These are phyloP conservation scores for Penicillium hesseltinei DNA, from an alignment of 2,329 filamentous ascomycete genomes.

Conservation along the genomic window DNA sequence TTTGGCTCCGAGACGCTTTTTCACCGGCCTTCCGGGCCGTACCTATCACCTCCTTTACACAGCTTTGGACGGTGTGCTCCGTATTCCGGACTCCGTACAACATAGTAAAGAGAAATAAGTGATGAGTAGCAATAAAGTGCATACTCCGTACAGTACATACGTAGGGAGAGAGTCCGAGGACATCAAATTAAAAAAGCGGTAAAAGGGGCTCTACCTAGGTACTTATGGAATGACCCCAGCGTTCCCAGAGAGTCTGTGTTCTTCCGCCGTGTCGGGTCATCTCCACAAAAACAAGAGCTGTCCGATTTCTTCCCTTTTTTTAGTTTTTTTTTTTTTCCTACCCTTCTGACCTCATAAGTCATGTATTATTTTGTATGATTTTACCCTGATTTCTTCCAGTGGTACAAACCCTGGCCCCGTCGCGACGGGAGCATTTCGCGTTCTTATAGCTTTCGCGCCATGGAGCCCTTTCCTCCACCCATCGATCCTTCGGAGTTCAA, in stretches of 20 bases:
- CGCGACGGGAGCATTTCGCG: conserved; percentile 7
- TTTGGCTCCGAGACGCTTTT: background rate
- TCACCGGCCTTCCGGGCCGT: conserved; percentile 1
- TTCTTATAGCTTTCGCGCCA: conserved; percentile 16
- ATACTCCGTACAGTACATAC: no score
- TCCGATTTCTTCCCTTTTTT: conserved; percentile 10
- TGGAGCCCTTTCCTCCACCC: conserved; percentile 20
- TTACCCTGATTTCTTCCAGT: conserved; percentile 17
- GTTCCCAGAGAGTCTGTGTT: background rate
- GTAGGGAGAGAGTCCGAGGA: no score
- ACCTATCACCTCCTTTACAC: no score
- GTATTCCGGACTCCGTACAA: no score
- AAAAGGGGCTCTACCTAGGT: background rate
- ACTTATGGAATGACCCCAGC: background rate
- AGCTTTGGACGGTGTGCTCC: no score
- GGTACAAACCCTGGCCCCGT: conserved; percentile 7
- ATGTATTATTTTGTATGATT: conserved; percentile 4
- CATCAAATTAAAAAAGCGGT: background rate
- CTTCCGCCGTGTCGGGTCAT: conserved; percentile 21
- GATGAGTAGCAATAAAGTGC: background rate
- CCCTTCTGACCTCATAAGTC: conserved; percentile 5
- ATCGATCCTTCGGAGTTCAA: conserved; percentile 17
- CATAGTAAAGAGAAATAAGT: background rate
- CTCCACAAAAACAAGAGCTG: conserved; percentile 28
- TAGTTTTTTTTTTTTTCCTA: background rate